Base-by-base conservation (phyloP, 768 basidiomycete species). In the Calocybe cyanea region DNA sequence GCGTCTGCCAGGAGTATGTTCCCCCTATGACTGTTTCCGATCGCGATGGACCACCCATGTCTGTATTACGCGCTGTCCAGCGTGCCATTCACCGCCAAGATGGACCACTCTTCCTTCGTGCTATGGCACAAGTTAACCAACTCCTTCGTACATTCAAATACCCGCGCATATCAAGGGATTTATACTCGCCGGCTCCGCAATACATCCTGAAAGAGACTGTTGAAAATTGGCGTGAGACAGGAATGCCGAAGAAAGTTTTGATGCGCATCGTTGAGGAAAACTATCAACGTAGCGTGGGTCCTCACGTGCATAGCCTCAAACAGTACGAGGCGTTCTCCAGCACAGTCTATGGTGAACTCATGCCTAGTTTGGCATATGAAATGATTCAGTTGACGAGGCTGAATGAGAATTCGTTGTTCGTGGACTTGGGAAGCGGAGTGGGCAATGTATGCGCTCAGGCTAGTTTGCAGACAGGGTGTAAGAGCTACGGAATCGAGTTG, bases 241-340 rank as follows among this genome's bases (percentile, higher is more conserved):
- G 79, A 2, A 59, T 93, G 20, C 86, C 83, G 0, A 70, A 80
- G 38, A 73, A 77, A 25, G 77, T 93, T 2, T 70, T 87, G 46
- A 74, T 82, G 68, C 82, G 85, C 33, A 77, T 95, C 38, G 73
- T 88, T 42, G 92, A 93, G 35, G 92, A 97, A 69, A 88, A 85
- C 30, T 98, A 99, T 58, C 92, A 97, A 58, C 81, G 96, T 20
- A 81, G 83, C 14, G 93, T 97, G 1, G 94, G 94, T 4, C 96
- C 96, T 0, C 81, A 88, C 56, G 80, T 93, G n/a, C 78, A 80
- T 42, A 77, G 75, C 46, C 74, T 98, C 43, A 83, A 77, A 57
- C 79, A 83, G 54, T 94, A 97, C 62, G 78, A 81, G 56, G 81
- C 89, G 23, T 83, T 94, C 70, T 83, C 87, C 43, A 85, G 84